These are phyloP conservation scores for Naganishia randhawae DNA, from an alignment of 768 basidiomycete species.

Conservation along the genomic window DNA sequence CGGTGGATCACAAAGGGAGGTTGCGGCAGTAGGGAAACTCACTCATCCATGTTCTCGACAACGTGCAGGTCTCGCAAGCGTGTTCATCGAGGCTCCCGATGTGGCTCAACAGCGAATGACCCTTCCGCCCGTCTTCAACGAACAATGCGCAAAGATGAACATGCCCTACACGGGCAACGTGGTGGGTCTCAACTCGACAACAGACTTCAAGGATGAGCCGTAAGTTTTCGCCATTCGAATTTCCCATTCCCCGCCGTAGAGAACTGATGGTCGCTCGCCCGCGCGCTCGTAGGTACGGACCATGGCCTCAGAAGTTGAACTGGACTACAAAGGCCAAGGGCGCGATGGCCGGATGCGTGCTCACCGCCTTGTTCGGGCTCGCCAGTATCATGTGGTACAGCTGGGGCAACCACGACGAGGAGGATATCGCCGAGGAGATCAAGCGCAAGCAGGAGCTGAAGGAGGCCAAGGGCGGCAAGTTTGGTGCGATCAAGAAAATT, in stretches of 20 bases:
- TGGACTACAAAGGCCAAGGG: conserved; percentile 51
- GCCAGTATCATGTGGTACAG: conserved; percentile 79
- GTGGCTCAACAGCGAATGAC: conserved; percentile 60
- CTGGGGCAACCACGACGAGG: conserved; percentile 70
- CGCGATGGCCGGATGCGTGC: conserved; percentile 62
- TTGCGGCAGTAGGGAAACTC: not conserved
- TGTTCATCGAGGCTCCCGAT: conserved; percentile 77
- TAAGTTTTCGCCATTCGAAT: conserved; percentile 55
- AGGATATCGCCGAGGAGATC: conserved; percentile 74
- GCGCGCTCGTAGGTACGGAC: not conserved
- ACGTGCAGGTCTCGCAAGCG: conserved; percentile 68
- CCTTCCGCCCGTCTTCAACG: conserved; percentile 60
- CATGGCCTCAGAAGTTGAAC: conserved; percentile 33
- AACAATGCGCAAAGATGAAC: conserved; percentile 68
- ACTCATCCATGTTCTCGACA: conserved; percentile 30
- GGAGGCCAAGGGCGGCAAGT: conserved; percentile 35
- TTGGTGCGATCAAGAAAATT: conserved; percentile 28
- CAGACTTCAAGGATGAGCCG: conserved; percentile 62
- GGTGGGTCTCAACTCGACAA: conserved; percentile 65
- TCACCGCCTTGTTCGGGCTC: conserved; percentile 82
- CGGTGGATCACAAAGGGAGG: not conserved
- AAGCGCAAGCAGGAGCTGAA: conserved; percentile 60
- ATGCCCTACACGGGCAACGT: conserved; percentile 73
- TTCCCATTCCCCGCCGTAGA: not conserved
- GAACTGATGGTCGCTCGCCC: too few species aligned